phyloP scores from a whole-genome alignment of 306 rosid species.

The Trifolium dubium region DNA sequence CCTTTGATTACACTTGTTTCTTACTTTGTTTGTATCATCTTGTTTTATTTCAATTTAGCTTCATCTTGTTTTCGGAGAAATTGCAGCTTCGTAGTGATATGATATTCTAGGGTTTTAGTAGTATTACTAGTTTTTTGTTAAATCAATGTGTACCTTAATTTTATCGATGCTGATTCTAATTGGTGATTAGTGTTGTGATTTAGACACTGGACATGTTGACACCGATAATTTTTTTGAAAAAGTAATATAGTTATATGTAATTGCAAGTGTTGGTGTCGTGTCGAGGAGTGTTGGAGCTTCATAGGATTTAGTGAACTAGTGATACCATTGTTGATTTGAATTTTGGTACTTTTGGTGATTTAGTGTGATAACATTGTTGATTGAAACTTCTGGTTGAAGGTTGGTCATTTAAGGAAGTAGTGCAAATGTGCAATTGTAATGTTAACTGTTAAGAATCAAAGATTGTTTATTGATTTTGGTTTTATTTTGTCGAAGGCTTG shows the following conservation, averaged over 20 bases:
- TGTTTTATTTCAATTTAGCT: conserved; percentile 40
- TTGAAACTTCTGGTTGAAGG: conserved; percentile 34
- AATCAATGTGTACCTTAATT: conserved; percentile 34
- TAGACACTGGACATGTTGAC: too few relatives aligned
- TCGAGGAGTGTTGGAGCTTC: too few relatives aligned
- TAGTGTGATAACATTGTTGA: conserved; percentile 26
- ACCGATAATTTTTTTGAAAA: too few relatives aligned
- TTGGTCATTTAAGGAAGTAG: conserved; percentile 48
- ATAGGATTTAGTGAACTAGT: neutral
- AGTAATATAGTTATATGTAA: too few relatives aligned
- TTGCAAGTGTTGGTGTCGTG: too few relatives aligned
- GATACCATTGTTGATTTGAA: conserved; percentile 33
- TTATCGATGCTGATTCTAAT: conserved; percentile 34
- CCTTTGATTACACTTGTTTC: conserved; percentile 40
- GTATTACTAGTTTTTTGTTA: conserved; percentile 24
- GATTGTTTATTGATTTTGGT: conserved; percentile 49
- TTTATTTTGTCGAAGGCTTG: conserved; percentile 53
- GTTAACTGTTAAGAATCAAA: conserved; percentile 57
- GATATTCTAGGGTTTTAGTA: neutral
- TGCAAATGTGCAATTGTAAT: conserved; percentile 52
- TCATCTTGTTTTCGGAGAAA: conserved; percentile 9
- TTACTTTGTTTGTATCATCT: neutral
- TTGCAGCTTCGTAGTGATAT: neutral
- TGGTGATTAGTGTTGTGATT: conserved; percentile 36
- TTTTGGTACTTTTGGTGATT: conserved; percentile 24